A percentile compares a stretch with the other conserved stretches of the same genome.
Conservation (phyloP, 1,284 basidiomycete genomes). For the Boletus sp. region DNA sequence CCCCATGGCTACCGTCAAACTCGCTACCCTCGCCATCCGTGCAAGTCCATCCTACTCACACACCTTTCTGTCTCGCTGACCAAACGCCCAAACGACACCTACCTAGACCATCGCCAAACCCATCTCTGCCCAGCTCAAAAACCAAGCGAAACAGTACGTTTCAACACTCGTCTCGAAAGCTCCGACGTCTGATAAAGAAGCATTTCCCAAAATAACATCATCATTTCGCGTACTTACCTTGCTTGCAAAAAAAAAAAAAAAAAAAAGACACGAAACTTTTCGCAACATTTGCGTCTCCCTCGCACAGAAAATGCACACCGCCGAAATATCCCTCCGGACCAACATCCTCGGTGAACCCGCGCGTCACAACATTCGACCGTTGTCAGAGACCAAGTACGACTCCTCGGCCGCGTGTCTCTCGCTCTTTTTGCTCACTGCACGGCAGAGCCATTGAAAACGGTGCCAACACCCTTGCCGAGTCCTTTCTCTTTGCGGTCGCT, state of each 20-base stretch:
- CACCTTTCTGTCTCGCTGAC: background rate
- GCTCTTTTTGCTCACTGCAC: background rate
- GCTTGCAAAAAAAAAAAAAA: too few relatives aligned
- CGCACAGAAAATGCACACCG: conserved; percentile 78
- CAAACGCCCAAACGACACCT: background rate
- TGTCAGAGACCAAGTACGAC: conserved; percentile 79
- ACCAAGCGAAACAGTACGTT: conserved; percentile 74
- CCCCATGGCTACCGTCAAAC: conserved; percentile 66
- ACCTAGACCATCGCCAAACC: conserved; percentile 80
- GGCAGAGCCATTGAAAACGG: conserved; percentile 84
- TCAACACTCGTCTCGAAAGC: too few relatives aligned
- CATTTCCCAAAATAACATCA: too few relatives aligned
- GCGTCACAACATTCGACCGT: conserved; percentile 66
- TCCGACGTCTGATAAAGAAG: too few relatives aligned
- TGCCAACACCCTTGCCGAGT: conserved; percentile 81
- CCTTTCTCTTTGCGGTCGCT: conserved; percentile 81
- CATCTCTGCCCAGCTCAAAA: conserved; percentile 70
- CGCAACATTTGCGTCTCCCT: conserved; percentile 71
- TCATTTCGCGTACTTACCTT: too few relatives aligned
- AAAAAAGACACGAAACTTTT: conserved; percentile 68
- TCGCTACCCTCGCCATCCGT: conserved; percentile 62
- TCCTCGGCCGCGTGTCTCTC: too few relatives aligned
- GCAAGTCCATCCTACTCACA: conserved; percentile 38
- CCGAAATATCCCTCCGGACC: conserved; percentile 74
- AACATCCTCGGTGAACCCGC: conserved; percentile 78